Base-by-base conservation (phyloP, 306 rosid genomes). In the Acacia melanoxylon region DNA sequence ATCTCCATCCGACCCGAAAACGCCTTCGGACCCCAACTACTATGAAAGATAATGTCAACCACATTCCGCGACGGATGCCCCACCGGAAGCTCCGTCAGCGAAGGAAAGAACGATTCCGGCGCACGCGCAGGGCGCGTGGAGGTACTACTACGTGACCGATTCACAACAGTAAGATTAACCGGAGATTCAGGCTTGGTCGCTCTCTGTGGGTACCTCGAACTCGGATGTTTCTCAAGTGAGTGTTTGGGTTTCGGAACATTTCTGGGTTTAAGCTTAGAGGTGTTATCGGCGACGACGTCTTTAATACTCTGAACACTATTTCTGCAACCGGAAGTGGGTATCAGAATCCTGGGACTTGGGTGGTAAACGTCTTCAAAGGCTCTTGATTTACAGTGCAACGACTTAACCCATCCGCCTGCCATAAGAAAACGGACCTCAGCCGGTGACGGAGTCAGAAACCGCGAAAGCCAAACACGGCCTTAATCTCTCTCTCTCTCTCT, bases 11-110 rank as follows among this genome's bases (percentile, higher is more conserved):
- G 90, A 83, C 98, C 98, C 86, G 95, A 33, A 46, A 91, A 95
- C 0, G 89, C 76, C 37, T 93, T 91, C 4, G 91, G 87, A 24
- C 89, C 87, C 99, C 99, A 95, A 61, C 98, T 95, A 0, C 95
- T 90, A 81, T 88, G 99, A 73, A 95, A 91, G 80, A 95, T 95
- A 2, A 93, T 95, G 81, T 95, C 95, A 0, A 95, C 98, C 0
- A 95, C 97, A 22, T 92, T 95, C 0, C 98, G 90, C 24, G 99
- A 95, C 2, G 94, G 91, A 80, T 95, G 99, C 0, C 98, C 99
- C 75, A 81, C 94, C 0, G 92, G 87, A 5, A 95, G 91, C 75
- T 95, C 95, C 0, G 88, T 85, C 40, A 94, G 45, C 1, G 94
- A 80, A 17, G 92, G 90, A 3, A 89, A 82, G 58, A 83, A 73